Evolutionary conservation across 495 filamentous ascomycete genomes (phyloP).

Genomic region (Acidomyces sp.): DNA sequence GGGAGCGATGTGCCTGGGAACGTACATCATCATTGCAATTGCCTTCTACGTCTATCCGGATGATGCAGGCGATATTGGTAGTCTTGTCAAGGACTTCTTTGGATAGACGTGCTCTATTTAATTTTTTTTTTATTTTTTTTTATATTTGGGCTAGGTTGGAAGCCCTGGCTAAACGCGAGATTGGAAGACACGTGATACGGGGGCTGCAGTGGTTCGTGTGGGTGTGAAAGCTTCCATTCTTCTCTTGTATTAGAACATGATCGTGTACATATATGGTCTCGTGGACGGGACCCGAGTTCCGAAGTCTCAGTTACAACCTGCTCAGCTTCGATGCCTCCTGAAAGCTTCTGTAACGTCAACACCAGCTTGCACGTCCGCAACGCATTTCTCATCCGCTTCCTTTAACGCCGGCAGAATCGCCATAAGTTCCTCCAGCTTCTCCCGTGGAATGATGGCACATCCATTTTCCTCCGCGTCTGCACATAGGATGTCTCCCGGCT

Average conservation of each 20-base stretch:
- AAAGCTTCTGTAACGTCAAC: conserved; percentile 46
- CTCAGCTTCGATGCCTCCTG: conserved; percentile 25
- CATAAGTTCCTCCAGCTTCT: conserved; percentile 22
- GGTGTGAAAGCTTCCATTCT: too few species aligned
- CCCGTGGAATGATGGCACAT: conserved; percentile 48
- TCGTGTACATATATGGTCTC: too few species aligned
- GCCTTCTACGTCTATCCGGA: conserved; percentile 86
- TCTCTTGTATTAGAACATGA: too few species aligned
- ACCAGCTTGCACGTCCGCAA: conserved; percentile 45
- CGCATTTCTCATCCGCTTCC: conserved; percentile 47
- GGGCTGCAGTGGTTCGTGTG: too few species aligned
- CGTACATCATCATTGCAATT: conserved; percentile 71
- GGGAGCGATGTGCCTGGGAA: conserved; percentile 72
- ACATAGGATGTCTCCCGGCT: conserved; percentile 46
- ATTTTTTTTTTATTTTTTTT: too few species aligned
- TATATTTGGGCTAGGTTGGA: too few species aligned
- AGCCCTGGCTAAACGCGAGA: too few species aligned
- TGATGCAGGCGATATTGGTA: conserved; percentile 30
- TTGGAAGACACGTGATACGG: too few species aligned
- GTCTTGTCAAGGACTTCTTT: conserved; percentile 11
- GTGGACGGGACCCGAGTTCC: too few species aligned
- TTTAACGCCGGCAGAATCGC: conserved; percentile 38
- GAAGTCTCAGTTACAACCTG: too few species aligned
- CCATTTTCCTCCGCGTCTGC: conserved; percentile 44
- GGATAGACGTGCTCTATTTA: too few species aligned